A percentile compares a stretch with the other conserved stretches of the same genome.
Conservation (phyloP, 2,329 filamentous ascomycete genomes). For the Microsporum canis region DNA sequence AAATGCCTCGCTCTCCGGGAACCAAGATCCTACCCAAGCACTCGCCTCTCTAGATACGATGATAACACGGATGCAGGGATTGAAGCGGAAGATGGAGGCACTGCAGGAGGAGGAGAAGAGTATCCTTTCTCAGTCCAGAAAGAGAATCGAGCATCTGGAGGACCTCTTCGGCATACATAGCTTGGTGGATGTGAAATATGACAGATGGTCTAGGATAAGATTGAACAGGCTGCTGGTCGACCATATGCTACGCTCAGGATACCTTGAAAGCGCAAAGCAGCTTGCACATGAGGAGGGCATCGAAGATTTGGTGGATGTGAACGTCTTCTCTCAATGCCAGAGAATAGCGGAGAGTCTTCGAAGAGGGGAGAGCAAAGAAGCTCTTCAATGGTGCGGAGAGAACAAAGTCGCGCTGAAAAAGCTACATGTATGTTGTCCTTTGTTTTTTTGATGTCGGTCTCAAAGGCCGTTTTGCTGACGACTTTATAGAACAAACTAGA, state of each 20-base stretch:
- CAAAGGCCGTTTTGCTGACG: not conserved
- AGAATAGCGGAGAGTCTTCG: constrained; percentile 63
- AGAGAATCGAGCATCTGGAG: constrained; percentile 68
- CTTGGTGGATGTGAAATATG: constrained; percentile 85
- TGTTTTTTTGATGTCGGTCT: not conserved
- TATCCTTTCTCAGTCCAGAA: constrained; percentile 63
- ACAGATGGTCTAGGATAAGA: constrained; percentile 71
- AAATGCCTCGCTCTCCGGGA: constrained; percentile 54
- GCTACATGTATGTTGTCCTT: constrained; percentile 51
- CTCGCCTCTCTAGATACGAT: constrained; percentile 73
- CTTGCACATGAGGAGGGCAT: constrained; percentile 67
- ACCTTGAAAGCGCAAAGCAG: constrained; percentile 61
- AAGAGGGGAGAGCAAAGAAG: constrained; percentile 61
- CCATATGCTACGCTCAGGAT: constrained; percentile 76
- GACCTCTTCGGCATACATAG: constrained; percentile 69
- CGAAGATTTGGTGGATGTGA: constrained; percentile 71
- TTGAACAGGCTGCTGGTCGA: constrained; percentile 84
- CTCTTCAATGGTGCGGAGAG: constrained; percentile 80
- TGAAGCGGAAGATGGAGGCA: constrained; percentile 74
- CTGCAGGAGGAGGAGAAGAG: constrained; percentile 69
- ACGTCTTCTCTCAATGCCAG: constrained; percentile 74
- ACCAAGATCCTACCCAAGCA: constrained; percentile 56
- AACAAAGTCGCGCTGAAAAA: constrained; percentile 89
- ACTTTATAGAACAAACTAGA: constrained; percentile 61
- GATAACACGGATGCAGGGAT: constrained; percentile 68